Conservation (phyloP, 805 yeast species). For the Kuraishia ogatae region DNA sequence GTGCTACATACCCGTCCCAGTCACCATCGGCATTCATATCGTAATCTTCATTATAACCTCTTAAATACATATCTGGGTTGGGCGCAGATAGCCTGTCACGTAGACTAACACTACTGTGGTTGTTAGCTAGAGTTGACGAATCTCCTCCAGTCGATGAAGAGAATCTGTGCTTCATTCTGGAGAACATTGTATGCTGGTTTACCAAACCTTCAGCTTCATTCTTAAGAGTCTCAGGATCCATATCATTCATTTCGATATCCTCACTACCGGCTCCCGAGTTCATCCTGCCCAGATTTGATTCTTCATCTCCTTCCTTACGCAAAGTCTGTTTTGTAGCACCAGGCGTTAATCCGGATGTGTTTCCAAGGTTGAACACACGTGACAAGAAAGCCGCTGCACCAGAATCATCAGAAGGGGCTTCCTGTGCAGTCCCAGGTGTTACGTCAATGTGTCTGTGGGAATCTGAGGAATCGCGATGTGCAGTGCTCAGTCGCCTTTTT, state of each 20-base stretch:
- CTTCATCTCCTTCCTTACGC: background rate
- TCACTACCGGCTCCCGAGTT: background rate
- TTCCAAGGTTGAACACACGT: background rate
- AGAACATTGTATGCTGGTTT: slow-evolving; percentile 29
- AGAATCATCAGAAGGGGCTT: background rate
- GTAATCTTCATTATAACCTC: slow-evolving; percentile 2
- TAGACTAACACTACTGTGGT: background rate
- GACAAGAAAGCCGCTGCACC: background rate
- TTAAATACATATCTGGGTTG: slow-evolving; percentile 1
- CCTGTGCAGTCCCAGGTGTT: background rate
- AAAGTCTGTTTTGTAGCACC: slow-evolving; percentile 1
- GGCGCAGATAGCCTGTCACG: slow-evolving; percentile 1
- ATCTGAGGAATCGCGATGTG: background rate
- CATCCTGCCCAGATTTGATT: background rate
- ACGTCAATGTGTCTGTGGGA: background rate
- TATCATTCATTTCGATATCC: slow-evolving; percentile 15
- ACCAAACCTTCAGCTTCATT: slow-evolving; percentile 50
- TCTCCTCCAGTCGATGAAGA: slow-evolving; percentile 15
- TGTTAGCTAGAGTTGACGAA: background rate
- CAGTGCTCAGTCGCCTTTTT: background rate
- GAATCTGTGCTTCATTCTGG: background rate
- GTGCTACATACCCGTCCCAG: slow-evolving; percentile 28
- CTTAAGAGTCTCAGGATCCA: slow-evolving; percentile 33
- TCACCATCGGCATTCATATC: slow-evolving; percentile 7
- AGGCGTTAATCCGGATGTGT: slow-evolving; percentile 1